These are phyloP conservation scores for Peronospora belbahrii DNA, from an alignment of 352 stramenopile species.

Conservation along the genomic window DNA sequence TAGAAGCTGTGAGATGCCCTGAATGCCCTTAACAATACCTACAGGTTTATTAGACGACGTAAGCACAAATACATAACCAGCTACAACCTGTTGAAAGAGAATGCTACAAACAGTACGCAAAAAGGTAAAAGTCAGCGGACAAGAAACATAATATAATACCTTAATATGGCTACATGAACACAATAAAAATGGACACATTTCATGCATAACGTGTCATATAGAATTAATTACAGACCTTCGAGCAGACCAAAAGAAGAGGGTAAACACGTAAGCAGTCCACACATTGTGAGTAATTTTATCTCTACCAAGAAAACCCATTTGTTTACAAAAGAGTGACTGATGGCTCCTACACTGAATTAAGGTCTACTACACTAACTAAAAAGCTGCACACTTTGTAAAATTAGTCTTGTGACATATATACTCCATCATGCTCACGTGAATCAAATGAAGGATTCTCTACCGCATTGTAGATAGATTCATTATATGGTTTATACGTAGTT, in stretches of 20 bases:
- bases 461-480: no score
- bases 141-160: neutral
- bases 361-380: no score
- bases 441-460: no score
- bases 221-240: slow-evolving; percentile 28
- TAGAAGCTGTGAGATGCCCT: slow-evolving; percentile 69
- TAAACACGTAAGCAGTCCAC: slow-evolving; percentile 59
- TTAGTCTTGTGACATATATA: no score
- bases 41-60: slow-evolving; percentile 70
- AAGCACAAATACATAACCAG: slow-evolving; percentile 70
- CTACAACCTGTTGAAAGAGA: slow-evolving; percentile 71
- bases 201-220: no score
- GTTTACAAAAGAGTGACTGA: no score
- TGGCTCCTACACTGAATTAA: no score
- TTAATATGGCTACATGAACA: neutral
- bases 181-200: slow-evolving; percentile 1
- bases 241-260: slow-evolving; percentile 69
- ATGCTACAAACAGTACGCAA: slow-evolving; percentile 43
- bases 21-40: slow-evolving; percentile 75
- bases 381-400: no score
- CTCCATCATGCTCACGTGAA: no score
- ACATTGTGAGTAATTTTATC: slow-evolving; percentile 42
- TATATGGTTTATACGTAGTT: no score
- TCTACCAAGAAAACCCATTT: no score
- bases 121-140: neutral